phyloP scores from a whole-genome alignment of 1,139 yeast species.

The Kurtzmaniella natalensis region DNA sequence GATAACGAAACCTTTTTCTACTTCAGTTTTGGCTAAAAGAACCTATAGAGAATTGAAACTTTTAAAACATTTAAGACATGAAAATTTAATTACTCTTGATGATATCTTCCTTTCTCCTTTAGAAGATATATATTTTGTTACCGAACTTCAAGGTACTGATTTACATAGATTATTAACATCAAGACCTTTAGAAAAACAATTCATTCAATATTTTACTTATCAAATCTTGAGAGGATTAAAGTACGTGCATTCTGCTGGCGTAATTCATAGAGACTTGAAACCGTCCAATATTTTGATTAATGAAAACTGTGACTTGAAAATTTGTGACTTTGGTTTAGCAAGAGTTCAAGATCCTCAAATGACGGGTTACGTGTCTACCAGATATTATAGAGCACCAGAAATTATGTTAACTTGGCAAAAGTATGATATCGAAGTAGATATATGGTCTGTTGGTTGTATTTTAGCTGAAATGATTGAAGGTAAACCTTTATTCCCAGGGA shows the following conservation, averaged over 20 bases:
- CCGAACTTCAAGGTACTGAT: conserved; percentile 96
- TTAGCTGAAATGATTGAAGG: conserved; percentile 99
- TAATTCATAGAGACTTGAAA: conserved; percentile 90
- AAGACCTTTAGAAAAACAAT: conserved; percentile 92
- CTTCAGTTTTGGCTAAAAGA: conserved; percentile 91
- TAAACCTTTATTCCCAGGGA: conserved; percentile 97
- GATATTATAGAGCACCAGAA: conserved; percentile 98
- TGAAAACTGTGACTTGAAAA: conserved; percentile 93
- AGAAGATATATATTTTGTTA: conserved; percentile 95
- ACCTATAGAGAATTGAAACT: conserved; percentile 93
- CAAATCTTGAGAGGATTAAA: conserved; percentile 91
- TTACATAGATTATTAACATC: conserved; percentile 85
- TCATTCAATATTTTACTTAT: conserved; percentile 91
- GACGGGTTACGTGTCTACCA: conserved; percentile 97
- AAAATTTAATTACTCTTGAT: conserved; percentile 85
- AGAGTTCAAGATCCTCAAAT: conserved; percentile 97
- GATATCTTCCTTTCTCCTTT: conserved; percentile 93
- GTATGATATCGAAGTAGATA: conserved; percentile 97
- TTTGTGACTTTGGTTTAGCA: conserved; percentile 96
- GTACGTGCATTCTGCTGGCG: conserved; percentile 96
- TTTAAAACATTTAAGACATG: conserved; percentile 90
- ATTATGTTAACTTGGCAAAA: conserved; percentile 99
- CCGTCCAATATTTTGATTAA: conserved; percentile 91
- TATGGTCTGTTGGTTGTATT: conserved; percentile 99
- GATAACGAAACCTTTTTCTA: conserved; percentile 95